Evolutionary conservation across 192 early-diverging fungal genomes (phyloP).

Genomic region (Podila minutissima): DNA sequence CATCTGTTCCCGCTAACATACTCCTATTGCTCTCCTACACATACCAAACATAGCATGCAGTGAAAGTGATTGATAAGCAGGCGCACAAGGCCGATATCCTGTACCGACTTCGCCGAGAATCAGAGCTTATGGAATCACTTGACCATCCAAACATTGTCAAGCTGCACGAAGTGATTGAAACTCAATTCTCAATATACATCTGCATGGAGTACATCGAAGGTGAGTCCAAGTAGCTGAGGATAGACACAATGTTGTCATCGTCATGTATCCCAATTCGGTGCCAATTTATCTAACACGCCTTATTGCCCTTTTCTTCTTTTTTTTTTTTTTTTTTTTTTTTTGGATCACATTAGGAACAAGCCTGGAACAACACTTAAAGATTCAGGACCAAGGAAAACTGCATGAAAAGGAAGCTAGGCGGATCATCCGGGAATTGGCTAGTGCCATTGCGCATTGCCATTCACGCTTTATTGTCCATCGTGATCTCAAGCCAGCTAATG

Average conservation of each 20-base stretch:
- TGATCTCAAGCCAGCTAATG: slow-evolving; percentile 88
- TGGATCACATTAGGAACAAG: not conserved
- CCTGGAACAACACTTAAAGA: not conserved
- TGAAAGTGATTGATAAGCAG: slow-evolving; percentile 64
- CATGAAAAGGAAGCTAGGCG: slow-evolving; percentile 34
- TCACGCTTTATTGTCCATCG: slow-evolving; percentile 80
- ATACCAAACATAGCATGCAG: slow-evolving; percentile 29
- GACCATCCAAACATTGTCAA: slow-evolving; percentile 92
- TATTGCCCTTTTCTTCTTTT: not conserved
- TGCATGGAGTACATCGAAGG: slow-evolving; percentile 87
- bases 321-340: slow-evolving; percentile 14
- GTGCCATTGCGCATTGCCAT: slow-evolving; percentile 81
- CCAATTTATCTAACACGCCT: no score
- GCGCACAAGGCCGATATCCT: slow-evolving; percentile 62
- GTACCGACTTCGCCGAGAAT: slow-evolving; percentile 81
- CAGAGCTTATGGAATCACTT: slow-evolving; percentile 83
- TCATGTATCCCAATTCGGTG: not conserved
- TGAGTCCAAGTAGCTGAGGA: not conserved
- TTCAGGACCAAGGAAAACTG: not conserved
- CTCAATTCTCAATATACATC: slow-evolving; percentile 81
- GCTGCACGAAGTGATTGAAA: slow-evolving; percentile 85
- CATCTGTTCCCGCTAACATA: not conserved
- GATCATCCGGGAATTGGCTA: slow-evolving; percentile 86
- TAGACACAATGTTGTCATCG: not conserved
- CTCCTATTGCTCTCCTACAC: not conserved